These are phyloP conservation scores for Neofusicoccum cordaticola DNA, from an alignment of 2,329 filamentous ascomycete species.

Conservation along the genomic window DNA sequence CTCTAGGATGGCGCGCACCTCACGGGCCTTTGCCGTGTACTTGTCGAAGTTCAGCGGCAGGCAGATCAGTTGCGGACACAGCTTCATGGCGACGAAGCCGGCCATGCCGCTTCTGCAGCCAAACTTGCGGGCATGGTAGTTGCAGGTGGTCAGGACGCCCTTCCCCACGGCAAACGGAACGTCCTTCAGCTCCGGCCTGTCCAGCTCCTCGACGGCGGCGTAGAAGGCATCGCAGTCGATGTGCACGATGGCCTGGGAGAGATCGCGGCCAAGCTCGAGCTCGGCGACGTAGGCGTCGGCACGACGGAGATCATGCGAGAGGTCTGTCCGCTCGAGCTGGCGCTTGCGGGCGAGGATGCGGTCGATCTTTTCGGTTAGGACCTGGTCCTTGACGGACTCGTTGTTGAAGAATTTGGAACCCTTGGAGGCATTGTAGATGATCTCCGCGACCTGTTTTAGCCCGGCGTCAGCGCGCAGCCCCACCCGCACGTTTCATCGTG, in stretches of 20 bases:
- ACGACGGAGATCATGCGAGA: slow-evolving; percentile 68
- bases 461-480: slow-evolving; percentile 4
- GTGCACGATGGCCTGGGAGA: slow-evolving; percentile 83
- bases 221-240: slow-evolving; percentile 98
- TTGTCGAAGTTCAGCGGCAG: slow-evolving; percentile 86
- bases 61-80: slow-evolving; percentile 82
- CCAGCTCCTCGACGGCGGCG: slow-evolving; percentile 78
- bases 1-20: slow-evolving; percentile 77
- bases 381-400: slow-evolving; percentile 78
- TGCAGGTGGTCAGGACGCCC: slow-evolving; percentile 69
- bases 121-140: slow-evolving; percentile 86
- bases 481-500: neutral
- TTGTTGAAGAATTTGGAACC: slow-evolving; percentile 95
- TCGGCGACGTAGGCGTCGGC: slow-evolving; percentile 80
- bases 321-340: slow-evolving; percentile 71
- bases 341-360: slow-evolving; percentile 72
- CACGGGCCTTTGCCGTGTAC: slow-evolving; percentile 84
- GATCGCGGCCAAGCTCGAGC: slow-evolving; percentile 73
- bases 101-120: slow-evolving; percentile 96
- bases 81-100: slow-evolving; percentile 87
- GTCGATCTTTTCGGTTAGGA: slow-evolving; percentile 81
- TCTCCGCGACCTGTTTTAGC: slow-evolving; percentile 70
- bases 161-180: slow-evolving; percentile 88
- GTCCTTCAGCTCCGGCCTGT: slow-evolving; percentile 76
- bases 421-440: slow-evolving; percentile 96